Percentiles rank a stretch among this genome's conserved stretches.
Evolutionary conservation across 129 eudicot species (phyloP).

Genomic region (Tagetes erecta): DNA sequence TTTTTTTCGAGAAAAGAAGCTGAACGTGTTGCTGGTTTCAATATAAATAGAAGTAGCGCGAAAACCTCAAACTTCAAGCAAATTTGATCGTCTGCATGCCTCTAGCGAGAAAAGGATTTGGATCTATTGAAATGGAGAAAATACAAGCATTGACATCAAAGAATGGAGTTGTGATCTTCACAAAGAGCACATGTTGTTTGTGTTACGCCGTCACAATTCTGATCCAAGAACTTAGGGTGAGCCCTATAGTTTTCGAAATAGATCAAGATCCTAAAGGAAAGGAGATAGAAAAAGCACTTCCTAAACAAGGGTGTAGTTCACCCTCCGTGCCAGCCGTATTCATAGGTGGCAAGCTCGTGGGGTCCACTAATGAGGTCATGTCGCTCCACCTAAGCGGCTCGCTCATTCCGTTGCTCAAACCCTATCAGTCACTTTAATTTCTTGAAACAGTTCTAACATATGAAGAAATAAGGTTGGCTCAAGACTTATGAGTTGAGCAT

Average conservation of each 20-base stretch:
- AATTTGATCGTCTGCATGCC: conserved; percentile 16
- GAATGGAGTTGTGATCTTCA: conserved; percentile 64
- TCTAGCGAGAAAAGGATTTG: conserved; percentile 16
- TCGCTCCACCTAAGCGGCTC: conserved; percentile 82
- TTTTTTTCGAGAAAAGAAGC: conserved; percentile 33
- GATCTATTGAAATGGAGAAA: conserved; percentile 60
- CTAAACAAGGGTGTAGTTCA: conserved; percentile 52
- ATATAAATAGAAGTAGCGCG: conserved; percentile 54
- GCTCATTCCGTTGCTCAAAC: conserved; percentile 60
- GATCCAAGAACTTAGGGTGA: conserved; percentile 57
- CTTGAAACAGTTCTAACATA: conserved; percentile 19
- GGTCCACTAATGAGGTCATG: conserved; percentile 77
- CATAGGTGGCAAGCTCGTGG: conserved; percentile 75
- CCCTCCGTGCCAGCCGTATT: conserved; percentile 74
- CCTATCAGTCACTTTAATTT: conserved; percentile 33
- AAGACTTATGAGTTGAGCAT: conserved; percentile 14
- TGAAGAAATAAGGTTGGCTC: conserved; percentile 50
- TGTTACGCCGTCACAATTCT: conserved; percentile 69
- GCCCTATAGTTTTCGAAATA: conserved; percentile 49
- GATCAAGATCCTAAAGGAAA: conserved; percentile 67
- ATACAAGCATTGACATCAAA: conserved; percentile 50
- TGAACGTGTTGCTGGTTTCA: conserved; percentile 23
- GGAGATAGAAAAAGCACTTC: conserved; percentile 70
- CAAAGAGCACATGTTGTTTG: conserved; percentile 83
- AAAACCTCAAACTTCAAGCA: conserved; percentile 45